Evolutionary conservation across 345 rosid genomes (phyloP).

Genomic region (Corchorus capsularis): DNA sequence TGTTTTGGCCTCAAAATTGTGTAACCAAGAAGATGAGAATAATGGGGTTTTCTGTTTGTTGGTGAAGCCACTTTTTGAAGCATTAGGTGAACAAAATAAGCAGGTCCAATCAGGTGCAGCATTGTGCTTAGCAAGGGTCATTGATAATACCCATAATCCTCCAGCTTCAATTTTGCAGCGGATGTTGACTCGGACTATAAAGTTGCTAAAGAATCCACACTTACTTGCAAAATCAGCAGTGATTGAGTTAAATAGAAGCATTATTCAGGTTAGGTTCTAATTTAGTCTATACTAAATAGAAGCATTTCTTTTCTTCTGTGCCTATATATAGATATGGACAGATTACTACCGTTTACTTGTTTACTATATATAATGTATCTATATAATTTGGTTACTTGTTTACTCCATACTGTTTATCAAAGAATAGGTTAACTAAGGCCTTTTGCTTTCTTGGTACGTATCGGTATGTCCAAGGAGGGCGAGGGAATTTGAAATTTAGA

Average conservation of each 20-base stretch:
- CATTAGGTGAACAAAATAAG: constrained; percentile 91
- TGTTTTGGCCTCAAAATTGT: constrained; percentile 62
- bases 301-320: background rate
- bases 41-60: constrained; percentile 57
- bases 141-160: constrained; percentile 60
- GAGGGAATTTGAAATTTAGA: background rate
- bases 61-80: constrained; percentile 87
- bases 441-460: background rate
- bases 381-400: background rate
- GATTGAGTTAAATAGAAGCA: constrained; percentile 74
- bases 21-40: constrained; percentile 38
- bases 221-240: constrained; percentile 86
- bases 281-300: background rate
- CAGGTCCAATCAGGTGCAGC: constrained; percentile 84
- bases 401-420: background rate
- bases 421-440: background rate
- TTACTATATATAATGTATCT: background rate
- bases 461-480: background rate
- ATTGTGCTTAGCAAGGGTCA: constrained; percentile 79
- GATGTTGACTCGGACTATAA: constrained; percentile 66
- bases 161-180: constrained; percentile 72
- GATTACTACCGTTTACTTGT: background rate
- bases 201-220: constrained; percentile 80
- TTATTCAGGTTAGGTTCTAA: constrained; percentile 57
- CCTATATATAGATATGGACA: background rate